Evolutionary conservation across 2,329 filamentous ascomycete genomes (phyloP), one percentile per base, ranked within the genome.

Genomic region (Fusarium proliferatum): DNA sequence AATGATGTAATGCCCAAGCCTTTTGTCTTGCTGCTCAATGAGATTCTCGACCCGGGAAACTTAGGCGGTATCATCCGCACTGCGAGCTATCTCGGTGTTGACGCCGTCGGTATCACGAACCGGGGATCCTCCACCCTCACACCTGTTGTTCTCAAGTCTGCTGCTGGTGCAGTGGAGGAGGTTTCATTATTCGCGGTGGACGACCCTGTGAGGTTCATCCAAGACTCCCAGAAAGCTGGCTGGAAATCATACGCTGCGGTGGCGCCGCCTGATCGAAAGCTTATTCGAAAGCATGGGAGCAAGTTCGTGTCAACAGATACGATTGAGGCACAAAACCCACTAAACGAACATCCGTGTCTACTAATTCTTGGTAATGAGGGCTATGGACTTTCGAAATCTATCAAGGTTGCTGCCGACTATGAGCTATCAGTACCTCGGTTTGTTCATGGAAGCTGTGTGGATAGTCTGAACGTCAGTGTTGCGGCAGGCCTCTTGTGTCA

Each of bases 401-500:
- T 96, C 68, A 89, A 89, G 74, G 89, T 88, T 46, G 86, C 89
- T 64, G 92, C 93, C 1, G 90, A 97, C 74, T 86, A 85, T 36
- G 86, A 91, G 74, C 77, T 92, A 9, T 89, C 91, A 11, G 94
- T 99, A 61, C 87, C 87, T 73, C 88, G 81, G 81, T 88, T 81
- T 73, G 87, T 82, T 46, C 84, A 79, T 71, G 85, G 77, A 80
- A 88, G 78, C 80, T 90, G 74, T 80, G 90, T 99, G 6, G 96
- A 98, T 82, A 97, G 95, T 81, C 84, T 99, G 80, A 98, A 99
- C 80, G 96, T 98, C 43, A 94, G 94, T 79, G 95, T 97, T 26
- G 96, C 96, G 3, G 90, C 94, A 11, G 94, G 90, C 2, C 84
- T 98, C 55, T 83, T 98, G 57, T 92, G 91, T 70, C 88, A 91